Evolutionary conservation across 805 yeast genomes (phyloP).

Genomic region (Candida methanosorbosa): DNA sequence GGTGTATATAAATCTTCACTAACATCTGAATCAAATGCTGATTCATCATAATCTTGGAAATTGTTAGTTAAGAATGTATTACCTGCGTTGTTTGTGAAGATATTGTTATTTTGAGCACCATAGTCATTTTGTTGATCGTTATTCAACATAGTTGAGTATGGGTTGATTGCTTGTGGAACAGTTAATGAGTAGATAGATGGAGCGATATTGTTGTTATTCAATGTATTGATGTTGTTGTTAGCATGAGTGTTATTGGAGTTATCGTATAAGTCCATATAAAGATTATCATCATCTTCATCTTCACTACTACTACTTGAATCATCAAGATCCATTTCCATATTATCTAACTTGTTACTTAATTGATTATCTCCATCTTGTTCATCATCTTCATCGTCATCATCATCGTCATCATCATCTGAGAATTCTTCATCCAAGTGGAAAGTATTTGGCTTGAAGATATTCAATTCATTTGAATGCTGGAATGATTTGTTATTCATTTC

Average conservation of each 20-base stretch:
- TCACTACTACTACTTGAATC: constrained; percentile 20
- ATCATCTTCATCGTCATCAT: constrained; percentile 22
- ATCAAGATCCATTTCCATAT: constrained; percentile 24
- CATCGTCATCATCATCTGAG: constrained; percentile 24
- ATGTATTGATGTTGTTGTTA: too few species aligned
- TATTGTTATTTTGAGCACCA: too few species aligned
- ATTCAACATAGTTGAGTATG: too few species aligned
- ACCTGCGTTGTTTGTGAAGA: neutral
- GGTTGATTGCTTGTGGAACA: constrained; percentile 19
- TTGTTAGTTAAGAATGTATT: constrained; percentile 1
- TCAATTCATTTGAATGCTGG: constrained; percentile 23
- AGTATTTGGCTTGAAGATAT: constrained; percentile 22
- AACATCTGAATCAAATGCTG: constrained; percentile 14
- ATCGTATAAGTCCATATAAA: neutral
- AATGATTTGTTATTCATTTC: constrained; percentile 19
- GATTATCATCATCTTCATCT: constrained; percentile 13
- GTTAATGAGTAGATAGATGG: constrained; percentile 20
- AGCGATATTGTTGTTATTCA: constrained; percentile 2
- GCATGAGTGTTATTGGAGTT: neutral
- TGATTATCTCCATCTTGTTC: constrained; percentile 21
- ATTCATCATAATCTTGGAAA: constrained; percentile 3
- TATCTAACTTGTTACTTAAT: too few species aligned
- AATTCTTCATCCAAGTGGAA: constrained; percentile 20
- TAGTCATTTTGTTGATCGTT: constrained; percentile 7
- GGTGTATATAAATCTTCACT: constrained; percentile 21